phyloP scores from a whole-genome alignment of 495 filamentous ascomycete genomes.

The Penicillium desertorum region DNA sequence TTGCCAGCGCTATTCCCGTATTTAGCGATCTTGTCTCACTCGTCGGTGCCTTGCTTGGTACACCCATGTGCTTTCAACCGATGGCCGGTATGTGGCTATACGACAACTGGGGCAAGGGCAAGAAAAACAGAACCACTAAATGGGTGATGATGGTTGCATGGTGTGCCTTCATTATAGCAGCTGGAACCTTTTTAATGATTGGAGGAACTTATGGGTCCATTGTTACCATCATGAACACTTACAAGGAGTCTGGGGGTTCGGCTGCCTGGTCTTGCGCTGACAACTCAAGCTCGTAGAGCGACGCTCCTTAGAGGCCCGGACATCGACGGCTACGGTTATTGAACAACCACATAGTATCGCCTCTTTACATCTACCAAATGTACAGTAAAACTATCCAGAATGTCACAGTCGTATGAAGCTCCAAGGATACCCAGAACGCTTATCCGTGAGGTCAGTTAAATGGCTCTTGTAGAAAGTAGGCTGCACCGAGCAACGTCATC shows the following conservation, averaged over 20 bases:
- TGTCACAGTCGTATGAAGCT: too few species aligned
- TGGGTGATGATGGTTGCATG: slow-evolving; percentile 34
- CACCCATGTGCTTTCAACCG: slow-evolving; percentile 43
- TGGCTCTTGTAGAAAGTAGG: too few species aligned
- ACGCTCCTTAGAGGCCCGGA: too few species aligned
- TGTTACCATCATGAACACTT: slow-evolving; percentile 52
- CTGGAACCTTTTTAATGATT: slow-evolving; percentile 51
- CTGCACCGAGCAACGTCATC: too few species aligned
- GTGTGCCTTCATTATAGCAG: slow-evolving; percentile 28
- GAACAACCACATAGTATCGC: too few species aligned
- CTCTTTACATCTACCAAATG: too few species aligned
- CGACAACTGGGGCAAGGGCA: slow-evolving; percentile 49
- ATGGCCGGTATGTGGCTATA: slow-evolving; percentile 50
- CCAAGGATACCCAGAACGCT: too few species aligned
- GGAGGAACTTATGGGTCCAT: slow-evolving; percentile 59
- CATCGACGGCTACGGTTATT: too few species aligned
- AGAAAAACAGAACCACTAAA: slow-evolving; percentile 17
- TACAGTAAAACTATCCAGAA: too few species aligned
- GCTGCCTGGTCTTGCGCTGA: slow-evolving; percentile 37
- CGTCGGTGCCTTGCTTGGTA: slow-evolving; percentile 58
- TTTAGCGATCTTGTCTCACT: slow-evolving; percentile 62
- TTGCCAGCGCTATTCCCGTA: slow-evolving; percentile 69
- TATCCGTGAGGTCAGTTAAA: too few species aligned
- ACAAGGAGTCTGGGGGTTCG: slow-evolving; percentile 30
- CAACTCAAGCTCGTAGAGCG: slow-evolving; percentile 23